phyloP scores from a whole-genome alignment of 805 yeast genomes.

The Yamadazyma olivae region DNA sequence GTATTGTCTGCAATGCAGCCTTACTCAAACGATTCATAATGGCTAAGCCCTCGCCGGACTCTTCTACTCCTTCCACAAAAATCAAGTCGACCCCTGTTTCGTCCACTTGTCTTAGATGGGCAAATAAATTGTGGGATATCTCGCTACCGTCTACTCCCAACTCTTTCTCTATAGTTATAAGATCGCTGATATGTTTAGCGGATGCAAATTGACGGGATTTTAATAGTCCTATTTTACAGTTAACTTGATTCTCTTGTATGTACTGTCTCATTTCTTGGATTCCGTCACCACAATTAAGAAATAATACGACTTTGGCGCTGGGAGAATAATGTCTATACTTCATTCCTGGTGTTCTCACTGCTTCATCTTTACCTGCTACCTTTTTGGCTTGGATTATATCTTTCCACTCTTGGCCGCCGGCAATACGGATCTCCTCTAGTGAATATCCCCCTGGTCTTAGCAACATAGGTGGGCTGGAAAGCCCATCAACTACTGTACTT shows the following conservation, averaged over 20 bases:
- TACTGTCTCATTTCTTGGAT: slow-evolving; percentile 26
- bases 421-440: slow-evolving; percentile 62
- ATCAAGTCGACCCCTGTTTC: slow-evolving; percentile 64
- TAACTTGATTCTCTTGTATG: slow-evolving; percentile 13
- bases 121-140: slow-evolving; percentile 74
- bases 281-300: slow-evolving; percentile 50
- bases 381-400: slow-evolving; percentile 61
- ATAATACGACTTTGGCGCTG: slow-evolving; percentile 71
- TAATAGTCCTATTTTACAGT: slow-evolving; percentile 51
- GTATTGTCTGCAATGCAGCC: slow-evolving; percentile 72
- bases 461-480: slow-evolving; percentile 78
- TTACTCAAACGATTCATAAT: slow-evolving; percentile 88
- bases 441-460: slow-evolving; percentile 94
- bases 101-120: slow-evolving; percentile 72
- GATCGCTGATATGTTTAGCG: slow-evolving; percentile 15
- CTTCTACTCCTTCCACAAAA: slow-evolving; percentile 79
- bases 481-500: slow-evolving; percentile 91
- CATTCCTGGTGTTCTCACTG: slow-evolving; percentile 95
- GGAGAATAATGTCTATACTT: slow-evolving; percentile 96
- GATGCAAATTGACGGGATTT: slow-evolving; percentile 36
- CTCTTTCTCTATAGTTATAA: slow-evolving; percentile 24
- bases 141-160: slow-evolving; percentile 51
- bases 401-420: slow-evolving; percentile 71
- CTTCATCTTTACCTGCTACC: slow-evolving; percentile 61
- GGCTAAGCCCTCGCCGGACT: slow-evolving; percentile 81